These are phyloP conservation scores for Xerocomus amazonicus DNA, from an alignment of 1,284 basidiomycete genomes.

Conservation along the genomic window DNA sequence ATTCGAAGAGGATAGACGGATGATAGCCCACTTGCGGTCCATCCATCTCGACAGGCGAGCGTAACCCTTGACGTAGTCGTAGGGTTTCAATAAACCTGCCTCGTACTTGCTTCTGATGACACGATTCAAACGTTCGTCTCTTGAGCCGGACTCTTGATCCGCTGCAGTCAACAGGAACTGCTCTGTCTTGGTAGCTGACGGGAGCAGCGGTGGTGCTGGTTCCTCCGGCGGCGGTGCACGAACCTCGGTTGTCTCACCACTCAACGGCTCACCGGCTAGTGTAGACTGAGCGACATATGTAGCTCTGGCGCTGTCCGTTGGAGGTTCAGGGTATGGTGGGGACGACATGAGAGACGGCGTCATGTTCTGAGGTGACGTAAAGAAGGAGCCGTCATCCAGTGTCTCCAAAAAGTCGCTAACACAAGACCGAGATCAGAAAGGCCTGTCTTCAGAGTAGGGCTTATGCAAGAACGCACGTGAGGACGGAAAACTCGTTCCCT, in stretches of 20 bases:
- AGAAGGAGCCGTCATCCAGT: constrained; percentile 70
- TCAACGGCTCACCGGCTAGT: constrained; percentile 17
- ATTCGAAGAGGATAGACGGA: not conserved
- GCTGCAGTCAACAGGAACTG: constrained; percentile 92
- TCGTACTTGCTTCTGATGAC: constrained; percentile 98
- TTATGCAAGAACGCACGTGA: constrained; percentile 54
- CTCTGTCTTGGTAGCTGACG: constrained; percentile 75
- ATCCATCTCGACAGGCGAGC: constrained; percentile 90
- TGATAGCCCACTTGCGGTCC: constrained; percentile 73
- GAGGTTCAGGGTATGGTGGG: constrained; percentile 34
- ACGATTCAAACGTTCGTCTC: constrained; percentile 85
- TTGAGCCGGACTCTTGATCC: constrained; percentile 88
- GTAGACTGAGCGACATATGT: constrained; percentile 17
- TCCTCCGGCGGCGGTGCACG: constrained; percentile 23
- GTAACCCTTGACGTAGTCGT: constrained; percentile 96
- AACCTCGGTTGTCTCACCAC: constrained; percentile 12
- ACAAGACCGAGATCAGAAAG: not conserved
- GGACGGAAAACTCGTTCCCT: constrained; percentile 77
- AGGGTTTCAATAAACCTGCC: constrained; percentile 90
- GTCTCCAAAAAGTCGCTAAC: constrained; percentile 77
- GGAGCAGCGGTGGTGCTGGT: constrained; percentile 45
- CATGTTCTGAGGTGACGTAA: constrained; percentile 51
- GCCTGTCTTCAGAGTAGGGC: not conserved
- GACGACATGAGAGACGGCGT: constrained; percentile 49
- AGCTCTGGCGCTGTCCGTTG: constrained; percentile 10